Evolutionary conservation across 192 early-diverging fungal species (phyloP), one percentile per base, ranked within the genome.

Genomic region (Backusella liffmaniae): DNA sequence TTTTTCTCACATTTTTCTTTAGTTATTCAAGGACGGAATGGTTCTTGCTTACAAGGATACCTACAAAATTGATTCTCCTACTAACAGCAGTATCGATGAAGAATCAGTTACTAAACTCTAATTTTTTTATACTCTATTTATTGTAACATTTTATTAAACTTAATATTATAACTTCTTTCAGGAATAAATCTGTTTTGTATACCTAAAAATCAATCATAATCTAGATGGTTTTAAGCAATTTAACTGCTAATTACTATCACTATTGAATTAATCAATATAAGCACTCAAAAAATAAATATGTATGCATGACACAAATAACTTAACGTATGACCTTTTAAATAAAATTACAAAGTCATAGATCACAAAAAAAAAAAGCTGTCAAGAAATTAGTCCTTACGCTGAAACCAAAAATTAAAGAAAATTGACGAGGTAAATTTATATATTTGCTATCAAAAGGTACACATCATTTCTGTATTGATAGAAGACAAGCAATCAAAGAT

Each of bases 21-120:
- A 67, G 67, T 35, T 68, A 35, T 68, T 68, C 34, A 68, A 68
- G 0, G 35, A 68, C 1, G 67, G 67, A 39, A n/a, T 37, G n/a
- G 3, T 68, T 8, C 10, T 34, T n/a, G 67, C 67, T 23, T 69
- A 37, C 35, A 69, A 69, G 36, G 67, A 69, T 9, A 41, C 5
- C 6, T 69, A 69, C 10, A 9, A 18, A 0, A 37, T 69, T 12
- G 36, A 23, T 21, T 41, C 32, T 21, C 4, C 39, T 1, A 6
- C 46, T 12, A 21, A 41, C 9, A 68, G 32, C 5, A 69, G 37
- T 5, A 26, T 30, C 21, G 67, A 69, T 41, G 67, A 69, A 29
- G 37, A 41, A 23, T 35, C 35, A 69, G 41, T 69, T 10, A 23
- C 4, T 35, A 62, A 62, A 10, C 21, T 26, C 4, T 62, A 62